Evolutionary conservation across 805 yeast species (phyloP), one percentile per base, ranked within the genome.

Genomic region (Metschnikowia arizonensis): DNA sequence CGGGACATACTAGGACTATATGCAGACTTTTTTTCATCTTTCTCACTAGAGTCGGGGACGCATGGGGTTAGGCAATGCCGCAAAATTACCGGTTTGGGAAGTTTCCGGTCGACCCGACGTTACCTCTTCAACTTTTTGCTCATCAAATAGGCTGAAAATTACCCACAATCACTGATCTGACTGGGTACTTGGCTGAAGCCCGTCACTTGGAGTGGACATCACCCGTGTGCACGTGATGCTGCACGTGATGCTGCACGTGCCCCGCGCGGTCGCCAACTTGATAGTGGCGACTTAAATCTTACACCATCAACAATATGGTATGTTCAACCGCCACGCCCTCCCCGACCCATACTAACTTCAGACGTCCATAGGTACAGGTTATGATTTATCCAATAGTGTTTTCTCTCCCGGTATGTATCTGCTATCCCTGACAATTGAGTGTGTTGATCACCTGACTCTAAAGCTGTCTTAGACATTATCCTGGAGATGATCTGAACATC

Each of bases 321-420:
- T 32, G 52, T 49, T 10, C 35, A 6, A 10, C 39, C 14, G n/a
- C 6, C 7, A 4, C 15, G 11, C 17, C 14, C 12, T 18, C 3
- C 25, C 19, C 34, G 15, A 6, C 40, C 31, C 40, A 4, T 39
- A 42, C 50, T 44, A 47, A 52, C 51, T 18, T 21, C 40, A 54
- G 58, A 55, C 98, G 32, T 93, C 99, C 38, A 90, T 93, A 58
- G 99, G 99, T 58, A 93, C 99, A 24, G 99, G 99, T 15, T 93
- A 93, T 81, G 99, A 93, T 76, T 82, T 93, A 62, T 88, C 97
- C 28, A 93, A 93, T 73, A 84, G 95, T 70, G 97, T 91, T 50
- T 93, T 93, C 72, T 82, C 88, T 45, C 91, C 91, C 46, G 78
- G 77, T 73, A 69, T 52, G 78, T 67, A 49, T 28, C 31, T 3